A percentile compares a stretch with the other conserved stretches of the same genome.
phyloP scores from a whole-genome alignment of 75 land plant species.

The Pinus albicaulis region DNA sequence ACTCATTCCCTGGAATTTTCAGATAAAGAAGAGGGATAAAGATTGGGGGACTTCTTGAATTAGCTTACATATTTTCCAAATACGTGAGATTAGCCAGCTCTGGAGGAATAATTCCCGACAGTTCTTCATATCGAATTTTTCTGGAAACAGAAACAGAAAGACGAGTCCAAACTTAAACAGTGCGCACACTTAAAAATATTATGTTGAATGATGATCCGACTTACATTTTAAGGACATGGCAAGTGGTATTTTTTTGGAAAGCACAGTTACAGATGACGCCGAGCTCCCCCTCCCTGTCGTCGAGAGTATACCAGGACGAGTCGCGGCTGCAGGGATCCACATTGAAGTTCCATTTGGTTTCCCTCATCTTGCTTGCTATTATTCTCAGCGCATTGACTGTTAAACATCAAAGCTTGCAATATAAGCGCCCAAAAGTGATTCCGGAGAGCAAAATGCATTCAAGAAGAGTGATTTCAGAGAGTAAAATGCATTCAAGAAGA shows the following conservation, averaged over 20 bases:
- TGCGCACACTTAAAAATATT: neutral
- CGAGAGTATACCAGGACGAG: neutral
- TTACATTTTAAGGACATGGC: neutral
- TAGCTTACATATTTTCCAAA: neutral
- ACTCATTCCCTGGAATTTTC: neutral
- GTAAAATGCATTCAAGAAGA: no score
- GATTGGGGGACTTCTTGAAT: neutral
- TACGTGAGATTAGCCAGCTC: neutral
- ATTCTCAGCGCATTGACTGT: neutral
- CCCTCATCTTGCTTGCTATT: neutral
- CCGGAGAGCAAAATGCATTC: no score
- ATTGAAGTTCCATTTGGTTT: neutral
- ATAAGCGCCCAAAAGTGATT: no score
- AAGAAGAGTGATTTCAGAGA: no score
- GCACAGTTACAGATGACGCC: neutral
- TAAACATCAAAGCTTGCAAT: neutral
- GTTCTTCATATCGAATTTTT: neutral
- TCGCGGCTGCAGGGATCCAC: conserved; percentile 1
- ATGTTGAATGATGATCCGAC: neutral
- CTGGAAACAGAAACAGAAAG: neutral
- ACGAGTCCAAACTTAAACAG: no score
- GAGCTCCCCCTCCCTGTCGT: neutral
- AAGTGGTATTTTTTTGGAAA: neutral
- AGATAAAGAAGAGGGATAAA: neutral
- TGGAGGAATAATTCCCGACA: neutral